These are phyloP conservation scores for Ploettnerulaceae sp. DNA, from an alignment of 2,329 filamentous ascomycete species.

Conservation along the genomic window DNA sequence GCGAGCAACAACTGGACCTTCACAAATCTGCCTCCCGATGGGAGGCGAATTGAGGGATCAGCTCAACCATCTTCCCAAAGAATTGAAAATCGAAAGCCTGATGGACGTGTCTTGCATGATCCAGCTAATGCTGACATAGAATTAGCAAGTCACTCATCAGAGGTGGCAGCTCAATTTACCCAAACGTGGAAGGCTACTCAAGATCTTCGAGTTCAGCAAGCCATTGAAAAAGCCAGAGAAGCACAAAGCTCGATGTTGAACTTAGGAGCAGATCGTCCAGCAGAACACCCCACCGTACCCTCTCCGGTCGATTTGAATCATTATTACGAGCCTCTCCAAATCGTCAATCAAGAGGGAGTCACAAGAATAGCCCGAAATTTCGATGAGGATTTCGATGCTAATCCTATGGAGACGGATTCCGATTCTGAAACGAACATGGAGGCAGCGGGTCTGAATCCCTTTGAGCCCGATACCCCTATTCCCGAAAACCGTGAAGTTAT, in stretches of 20 bases:
- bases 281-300: not conserved
- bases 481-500: slow-evolving; percentile 18
- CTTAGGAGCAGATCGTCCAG: not conserved
- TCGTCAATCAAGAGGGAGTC: slow-evolving; percentile 22
- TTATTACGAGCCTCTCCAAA: slow-evolving; percentile 14
- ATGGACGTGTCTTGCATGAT: not conserved
- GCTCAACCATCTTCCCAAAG: not conserved
- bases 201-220: slow-evolving; percentile 18
- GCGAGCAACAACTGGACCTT: slow-evolving; percentile 61
- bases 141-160: not conserved
- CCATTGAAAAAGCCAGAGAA: slow-evolving; percentile 16
- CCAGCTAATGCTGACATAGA: not conserved
- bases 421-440: slow-evolving; percentile 21
- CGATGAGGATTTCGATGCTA: slow-evolving; percentile 23
- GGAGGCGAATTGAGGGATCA: not conserved
- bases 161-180: not conserved
- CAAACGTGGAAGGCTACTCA: slow-evolving; percentile 19
- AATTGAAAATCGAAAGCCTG: not conserved
- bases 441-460: slow-evolving; percentile 17
- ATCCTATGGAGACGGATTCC: slow-evolving; percentile 19
- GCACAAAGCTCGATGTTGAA: not conserved
- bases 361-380: slow-evolving; percentile 16
- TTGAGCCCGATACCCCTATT: slow-evolving; percentile 17
- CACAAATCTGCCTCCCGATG: slow-evolving; percentile 35
- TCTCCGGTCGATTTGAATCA: not conserved